A percentile compares a stretch with the other conserved stretches of the same genome.
Conservation (phyloP, 176 grass and related monocot genomes). For the Urochloa ruziziensis region DNA sequence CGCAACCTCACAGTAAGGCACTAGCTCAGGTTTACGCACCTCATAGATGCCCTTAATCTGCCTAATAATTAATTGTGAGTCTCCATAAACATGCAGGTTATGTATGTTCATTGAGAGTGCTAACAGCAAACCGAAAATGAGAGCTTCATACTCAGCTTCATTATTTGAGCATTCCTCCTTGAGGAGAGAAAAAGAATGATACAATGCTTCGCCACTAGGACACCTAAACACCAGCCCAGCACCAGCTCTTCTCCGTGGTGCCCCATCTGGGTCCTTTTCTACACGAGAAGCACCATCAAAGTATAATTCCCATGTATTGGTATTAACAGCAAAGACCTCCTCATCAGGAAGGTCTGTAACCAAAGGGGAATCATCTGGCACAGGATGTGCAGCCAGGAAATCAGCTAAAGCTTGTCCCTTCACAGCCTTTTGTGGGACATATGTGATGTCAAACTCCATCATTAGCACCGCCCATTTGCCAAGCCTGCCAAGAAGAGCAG, state of each 20-base stretch:
- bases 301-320: not conserved
- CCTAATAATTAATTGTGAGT: not conserved
- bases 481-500: not conserved
- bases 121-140: not conserved
- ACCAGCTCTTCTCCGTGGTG: not conserved
- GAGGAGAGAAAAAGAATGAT: not conserved
- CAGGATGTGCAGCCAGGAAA: not conserved
- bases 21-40: not conserved
- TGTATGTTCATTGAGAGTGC: not conserved
- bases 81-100: not conserved
- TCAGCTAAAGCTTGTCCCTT: not conserved
- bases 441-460: slow-evolving; percentile 21
- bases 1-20: not conserved
- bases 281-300: not conserved
- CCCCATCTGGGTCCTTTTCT: not conserved
- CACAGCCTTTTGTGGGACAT: not conserved
- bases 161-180: slow-evolving; percentile 12
- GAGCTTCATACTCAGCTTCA: not conserved
- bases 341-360: not conserved
- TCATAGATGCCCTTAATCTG: not conserved
- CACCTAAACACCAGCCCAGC: not conserved
- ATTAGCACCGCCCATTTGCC: not conserved
- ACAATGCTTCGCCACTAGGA: not conserved
- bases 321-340: not conserved
- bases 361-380: not conserved